Conservation (phyloP, 768 basidiomycete species). For the Termitomyces sp. region DNA sequence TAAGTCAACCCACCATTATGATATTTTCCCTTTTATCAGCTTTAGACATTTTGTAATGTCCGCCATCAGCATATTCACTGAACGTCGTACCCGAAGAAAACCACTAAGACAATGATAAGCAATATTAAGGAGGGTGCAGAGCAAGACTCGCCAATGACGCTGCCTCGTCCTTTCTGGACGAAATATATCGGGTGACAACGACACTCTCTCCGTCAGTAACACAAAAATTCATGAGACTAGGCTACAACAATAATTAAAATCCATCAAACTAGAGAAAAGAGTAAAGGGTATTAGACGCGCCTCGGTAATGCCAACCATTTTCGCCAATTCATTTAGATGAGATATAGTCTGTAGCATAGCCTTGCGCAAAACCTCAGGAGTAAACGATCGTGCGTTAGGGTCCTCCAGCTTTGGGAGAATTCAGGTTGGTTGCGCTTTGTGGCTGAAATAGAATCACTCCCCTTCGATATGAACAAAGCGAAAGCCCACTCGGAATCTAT, state of each 20-base stretch:
- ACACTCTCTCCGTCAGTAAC: slow-evolving; percentile 94
- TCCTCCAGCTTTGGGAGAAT: slow-evolving; percentile 59
- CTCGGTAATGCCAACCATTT: slow-evolving; percentile 69
- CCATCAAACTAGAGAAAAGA: neutral
- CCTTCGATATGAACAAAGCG: slow-evolving; percentile 84
- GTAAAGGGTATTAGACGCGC: slow-evolving; percentile 25
- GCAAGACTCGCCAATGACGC: slow-evolving; percentile 65
- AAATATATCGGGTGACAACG: slow-evolving; percentile 92
- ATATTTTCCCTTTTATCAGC: slow-evolving; percentile 94
- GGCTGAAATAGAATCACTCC: slow-evolving; percentile 12
- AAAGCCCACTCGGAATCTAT: slow-evolving; percentile 97
- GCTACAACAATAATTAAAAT: slow-evolving; percentile 38
- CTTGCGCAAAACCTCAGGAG: slow-evolving; percentile 61
- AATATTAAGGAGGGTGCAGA: neutral
- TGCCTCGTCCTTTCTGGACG: slow-evolving; percentile 85
- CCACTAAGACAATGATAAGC: slow-evolving; percentile 45
- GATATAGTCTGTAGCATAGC: slow-evolving; percentile 90
- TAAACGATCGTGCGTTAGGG: slow-evolving; percentile 70
- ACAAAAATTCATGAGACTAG: slow-evolving; percentile 92
- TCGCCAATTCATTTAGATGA: slow-evolving; percentile 68
- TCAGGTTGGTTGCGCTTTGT: neutral
- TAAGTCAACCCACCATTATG: slow-evolving; percentile 59
- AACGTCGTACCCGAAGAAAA: slow-evolving; percentile 95
- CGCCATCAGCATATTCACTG: slow-evolving; percentile 82
- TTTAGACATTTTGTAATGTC: slow-evolving; percentile 94